These are phyloP conservation scores for Vigna trinervia DNA, from an alignment of 306 rosid genomes.

Conservation along the genomic window DNA sequence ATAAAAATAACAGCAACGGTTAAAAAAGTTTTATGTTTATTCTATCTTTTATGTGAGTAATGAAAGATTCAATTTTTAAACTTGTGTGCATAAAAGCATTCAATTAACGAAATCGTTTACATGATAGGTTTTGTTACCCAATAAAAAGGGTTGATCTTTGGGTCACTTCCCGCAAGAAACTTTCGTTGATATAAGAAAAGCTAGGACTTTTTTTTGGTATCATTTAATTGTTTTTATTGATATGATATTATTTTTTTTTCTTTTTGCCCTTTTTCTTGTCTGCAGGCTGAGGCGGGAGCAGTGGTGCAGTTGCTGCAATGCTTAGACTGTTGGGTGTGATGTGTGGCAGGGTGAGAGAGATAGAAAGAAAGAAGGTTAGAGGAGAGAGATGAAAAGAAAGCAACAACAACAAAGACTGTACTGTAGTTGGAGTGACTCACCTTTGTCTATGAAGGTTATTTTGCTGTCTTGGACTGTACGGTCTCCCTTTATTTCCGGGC, in stretches of 20 bases:
- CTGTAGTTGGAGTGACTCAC: constrained; percentile 37
- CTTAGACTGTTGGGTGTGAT: constrained; percentile 83
- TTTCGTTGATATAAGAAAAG: background rate
- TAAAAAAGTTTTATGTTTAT: no score
- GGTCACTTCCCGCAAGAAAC: no score
- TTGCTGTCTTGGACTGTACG: constrained; percentile 53
- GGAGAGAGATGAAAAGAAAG: background rate
- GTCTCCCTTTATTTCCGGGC: constrained; percentile 80
- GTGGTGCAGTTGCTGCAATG: constrained; percentile 67
- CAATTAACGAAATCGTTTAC: no score
- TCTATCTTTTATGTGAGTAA: no score
- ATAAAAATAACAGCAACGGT: no score
- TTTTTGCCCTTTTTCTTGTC: constrained; percentile 42
- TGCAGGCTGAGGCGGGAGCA: constrained; percentile 57
- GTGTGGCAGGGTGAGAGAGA: constrained; percentile 69
- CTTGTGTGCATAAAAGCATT: no score
- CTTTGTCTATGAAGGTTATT: constrained; percentile 28
- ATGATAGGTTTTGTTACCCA: no score
- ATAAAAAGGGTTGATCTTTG: no score
- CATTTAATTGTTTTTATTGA: background rate
- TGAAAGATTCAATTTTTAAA: no score
- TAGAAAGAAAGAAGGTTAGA: constrained; percentile 3
- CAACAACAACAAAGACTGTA: constrained; percentile 36
- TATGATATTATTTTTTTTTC: constrained; percentile 11
- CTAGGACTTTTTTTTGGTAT: background rate